Percentiles rank a stretch among this genome's conserved stretches.
phyloP scores from a whole-genome alignment of 352 stramenopile genomes.

The Globisporangium parvum region DNA sequence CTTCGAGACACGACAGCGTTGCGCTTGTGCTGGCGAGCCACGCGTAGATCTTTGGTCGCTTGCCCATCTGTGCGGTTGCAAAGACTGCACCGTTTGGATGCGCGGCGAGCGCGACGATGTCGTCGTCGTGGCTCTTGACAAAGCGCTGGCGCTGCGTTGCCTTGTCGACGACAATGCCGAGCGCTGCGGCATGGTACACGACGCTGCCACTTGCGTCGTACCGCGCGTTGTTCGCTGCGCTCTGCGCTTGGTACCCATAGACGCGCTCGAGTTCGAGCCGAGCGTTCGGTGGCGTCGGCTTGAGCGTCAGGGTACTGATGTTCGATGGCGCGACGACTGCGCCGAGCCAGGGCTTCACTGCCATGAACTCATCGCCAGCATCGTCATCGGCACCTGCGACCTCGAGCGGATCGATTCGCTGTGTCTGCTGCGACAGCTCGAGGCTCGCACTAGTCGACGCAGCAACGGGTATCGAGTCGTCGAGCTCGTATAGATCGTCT shows the following conservation, averaged over 20 bases:
- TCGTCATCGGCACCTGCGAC: conserved; percentile 24
- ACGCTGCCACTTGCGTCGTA: conserved; percentile 49
- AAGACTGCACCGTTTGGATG: conserved; percentile 77
- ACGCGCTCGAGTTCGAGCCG: conserved; percentile 58
- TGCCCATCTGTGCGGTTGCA: conserved; percentile 85
- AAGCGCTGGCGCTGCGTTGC: conserved; percentile 34
- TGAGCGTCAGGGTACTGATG: conserved; percentile 24
- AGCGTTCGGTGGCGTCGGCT: conserved; percentile 27
- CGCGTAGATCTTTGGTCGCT: conserved; percentile 75
- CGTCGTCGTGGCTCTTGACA: conserved; percentile 74
- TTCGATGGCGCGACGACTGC: conserved; percentile 71
- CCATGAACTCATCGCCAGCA: conserved; percentile 87
- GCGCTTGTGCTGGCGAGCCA: conserved; percentile 43
- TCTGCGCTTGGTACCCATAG: conserved; percentile 76
- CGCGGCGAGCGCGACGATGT: conserved; percentile 73
- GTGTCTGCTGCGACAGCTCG: not conserved
- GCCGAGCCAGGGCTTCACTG: conserved; percentile 84
- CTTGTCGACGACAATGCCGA: conserved; percentile 69
- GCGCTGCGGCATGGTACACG: conserved; percentile 74
- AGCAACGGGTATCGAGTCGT: not conserved
- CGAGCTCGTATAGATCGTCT: conserved; percentile 4
- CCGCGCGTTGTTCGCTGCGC: conserved; percentile 69
- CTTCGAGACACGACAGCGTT: conserved; percentile 46
- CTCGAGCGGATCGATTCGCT: conserved; percentile 25
- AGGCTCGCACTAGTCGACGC: not conserved